phyloP scores from a whole-genome alignment of 768 basidiomycete species.

The Phallus indusiatus region DNA sequence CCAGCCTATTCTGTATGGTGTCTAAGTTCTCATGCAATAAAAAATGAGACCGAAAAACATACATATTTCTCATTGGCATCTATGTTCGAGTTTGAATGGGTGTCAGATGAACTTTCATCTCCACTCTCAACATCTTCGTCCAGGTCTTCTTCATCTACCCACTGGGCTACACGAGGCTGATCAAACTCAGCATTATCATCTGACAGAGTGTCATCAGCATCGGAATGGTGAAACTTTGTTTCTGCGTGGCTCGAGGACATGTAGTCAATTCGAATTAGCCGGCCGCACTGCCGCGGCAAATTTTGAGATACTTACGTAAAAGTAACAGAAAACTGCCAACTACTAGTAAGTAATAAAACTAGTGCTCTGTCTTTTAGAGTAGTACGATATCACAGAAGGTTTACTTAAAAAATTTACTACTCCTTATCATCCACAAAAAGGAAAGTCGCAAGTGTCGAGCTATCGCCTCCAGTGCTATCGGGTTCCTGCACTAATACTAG shows the following conservation, averaged over 20 bases:
- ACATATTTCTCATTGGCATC: slow-evolving; percentile 15
- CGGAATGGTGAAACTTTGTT: slow-evolving; percentile 1
- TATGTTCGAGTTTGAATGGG: not conserved
- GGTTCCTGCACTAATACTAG: no score
- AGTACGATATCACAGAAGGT: no score
- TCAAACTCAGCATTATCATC: slow-evolving; percentile 30
- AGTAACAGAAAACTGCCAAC: no score
- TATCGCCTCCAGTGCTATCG: no score
- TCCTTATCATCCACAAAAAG: no score
- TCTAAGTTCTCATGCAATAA: not conserved
- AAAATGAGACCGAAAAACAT: slow-evolving; percentile 9
- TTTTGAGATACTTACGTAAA: no score
- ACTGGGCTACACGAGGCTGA: slow-evolving; percentile 50
- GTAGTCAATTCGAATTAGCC: no score
- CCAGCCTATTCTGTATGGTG: not conserved
- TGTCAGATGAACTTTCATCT: not conserved
- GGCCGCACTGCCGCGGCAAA: no score
- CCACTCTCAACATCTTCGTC: slow-evolving; percentile 5
- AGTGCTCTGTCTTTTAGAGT: no score
- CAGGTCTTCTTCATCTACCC: slow-evolving; percentile 41
- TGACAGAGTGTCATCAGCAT: slow-evolving; percentile 5
- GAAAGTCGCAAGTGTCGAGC: no score
- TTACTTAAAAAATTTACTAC: no score
- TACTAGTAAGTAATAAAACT: no score
- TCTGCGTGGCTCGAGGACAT: not conserved